Evolutionary conservation across 345 rosid species (phyloP), one percentile per base, ranked within the genome.

Genomic region (Rhizophora mangle): DNA sequence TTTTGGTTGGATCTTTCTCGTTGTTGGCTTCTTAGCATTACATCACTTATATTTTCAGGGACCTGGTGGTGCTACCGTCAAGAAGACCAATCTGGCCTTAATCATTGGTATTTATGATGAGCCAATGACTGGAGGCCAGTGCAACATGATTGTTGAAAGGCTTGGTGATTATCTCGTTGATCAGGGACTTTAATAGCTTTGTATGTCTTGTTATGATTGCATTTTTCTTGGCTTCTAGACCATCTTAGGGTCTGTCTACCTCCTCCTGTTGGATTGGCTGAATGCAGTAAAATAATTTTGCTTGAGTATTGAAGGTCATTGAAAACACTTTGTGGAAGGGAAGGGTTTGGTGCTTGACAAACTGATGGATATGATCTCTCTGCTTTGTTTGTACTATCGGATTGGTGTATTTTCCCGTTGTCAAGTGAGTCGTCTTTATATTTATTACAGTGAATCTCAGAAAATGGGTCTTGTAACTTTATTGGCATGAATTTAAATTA

Each of bases 101-200:
- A 57, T 74, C 62, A 60, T 74, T 19, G 77, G 77, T 7, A 57
- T 74, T 67, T 74, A 74, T 56, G 77, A 74, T 6, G 77, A 74
- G 63, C 77, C 77, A 46, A 63, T 74, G 68, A 68, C 72, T 46
- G 72, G 72, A 16, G 77, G 72, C 21, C 77, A 74, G 58, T 74
- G 77, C 72, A 74, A 74, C 63, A 74, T 74, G 77, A 74, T 74
- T 20, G 77, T 74, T 5, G 77, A 74, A 63, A 74, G 77, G 77
- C 69, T 72, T 16, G 75, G 75, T 6, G 75, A 72, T 64, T 72
- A 68, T 47, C 72, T 68, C 60, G 13, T 47, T 49, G 72, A 68
- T 1, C 72, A 68, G 58, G 72, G 65, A 31, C 72, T 68, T 59
- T 68, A 49, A 57, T 56, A 19, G 16, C 24, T 20, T 19, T 73